phyloP scores from a whole-genome alignment of 2,329 filamentous ascomycete species.

The Aspergillus eucalypticola region DNA sequence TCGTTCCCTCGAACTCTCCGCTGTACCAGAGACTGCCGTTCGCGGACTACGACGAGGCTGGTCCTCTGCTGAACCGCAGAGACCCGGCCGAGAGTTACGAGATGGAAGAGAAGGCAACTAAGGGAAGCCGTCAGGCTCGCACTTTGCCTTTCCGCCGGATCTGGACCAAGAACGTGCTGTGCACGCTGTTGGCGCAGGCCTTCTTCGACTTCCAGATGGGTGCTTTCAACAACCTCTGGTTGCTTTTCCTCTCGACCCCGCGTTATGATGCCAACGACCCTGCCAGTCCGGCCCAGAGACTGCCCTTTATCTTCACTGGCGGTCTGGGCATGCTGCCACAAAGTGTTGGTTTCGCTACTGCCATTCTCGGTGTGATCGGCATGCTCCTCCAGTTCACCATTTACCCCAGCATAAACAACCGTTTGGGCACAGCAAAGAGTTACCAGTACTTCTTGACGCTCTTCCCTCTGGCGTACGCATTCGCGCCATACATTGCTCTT shows the following conservation, averaged over 20 bases:
- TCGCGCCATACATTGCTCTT: constrained; percentile 70
- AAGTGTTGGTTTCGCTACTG: constrained; percentile 72
- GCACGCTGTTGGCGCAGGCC: constrained; percentile 62
- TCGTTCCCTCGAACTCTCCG: constrained; percentile 33
- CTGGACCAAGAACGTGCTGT: constrained; percentile 58
- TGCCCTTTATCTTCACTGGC: constrained; percentile 64
- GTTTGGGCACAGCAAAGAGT: constrained; percentile 67
- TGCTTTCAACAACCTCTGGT: constrained; percentile 75
- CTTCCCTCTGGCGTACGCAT: constrained; percentile 71
- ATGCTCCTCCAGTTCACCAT: constrained; percentile 70
- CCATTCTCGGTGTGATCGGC: constrained; percentile 71
- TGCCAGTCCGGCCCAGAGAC: constrained; percentile 42
- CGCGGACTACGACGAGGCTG: constrained; percentile 38
- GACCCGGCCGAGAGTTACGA: constrained; percentile 38
- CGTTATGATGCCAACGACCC: constrained; percentile 52
- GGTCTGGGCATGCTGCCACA: constrained; percentile 71
- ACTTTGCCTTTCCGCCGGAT: constrained; percentile 52
- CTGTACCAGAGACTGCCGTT: constrained; percentile 37
- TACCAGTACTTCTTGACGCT: constrained; percentile 67
- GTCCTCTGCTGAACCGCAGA: constrained; percentile 36
- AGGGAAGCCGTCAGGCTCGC: constrained; percentile 40
- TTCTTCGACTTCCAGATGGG: constrained; percentile 73
- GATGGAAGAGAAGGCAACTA: constrained; percentile 37
- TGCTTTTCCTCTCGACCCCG: constrained; percentile 74
- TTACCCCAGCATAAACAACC: constrained; percentile 67